Evolutionary conservation across 1,284 basidiomycete genomes (phyloP), one percentile per base, ranked within the genome.

Genomic region (Peniophora sp.): DNA sequence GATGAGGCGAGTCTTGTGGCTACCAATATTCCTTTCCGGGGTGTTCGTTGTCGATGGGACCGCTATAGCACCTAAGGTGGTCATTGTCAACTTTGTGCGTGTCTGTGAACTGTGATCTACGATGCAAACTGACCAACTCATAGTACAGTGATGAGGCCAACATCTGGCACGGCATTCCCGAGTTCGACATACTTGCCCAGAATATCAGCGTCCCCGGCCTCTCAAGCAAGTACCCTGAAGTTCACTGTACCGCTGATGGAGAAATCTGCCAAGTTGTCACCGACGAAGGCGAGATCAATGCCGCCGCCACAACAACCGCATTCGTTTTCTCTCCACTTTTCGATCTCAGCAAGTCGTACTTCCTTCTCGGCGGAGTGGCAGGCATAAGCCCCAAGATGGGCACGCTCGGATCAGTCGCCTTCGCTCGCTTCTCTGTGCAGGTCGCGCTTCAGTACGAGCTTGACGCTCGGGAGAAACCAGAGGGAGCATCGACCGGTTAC

Each of bases 251-350:
- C 27, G 45, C 48, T 23, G 60, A 64, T 35, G 68, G 66, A 16
- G 57, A 60, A 2, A 64, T 75, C 41, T 77, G 75, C 53, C 68
- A 72, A 35, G 50, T 70, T 2, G 66, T 65, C 14, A 67, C 66
- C 2, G 67, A 63, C 11, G 62, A 66, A 55, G 64, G 62, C 24
- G 74, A 78, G 59, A 76, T 77, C 58, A 77, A 78, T 56, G 75
- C 76, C 0, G 74, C 74, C 2, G 56, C 67, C 3, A 63, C 69
- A 0, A 63, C 71, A 38, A 60, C 66, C 34, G 65, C 74, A 0
- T 59, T 77, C 38, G 56, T 69, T 3, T 58, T 66, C 34, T 64
- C 66, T 1, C 52, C 63, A 3, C 47, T 60, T 22, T 76, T 78
- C 58, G 63, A 77, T 61, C 63, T 77, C n/a, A 65, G 58, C 1